phyloP scores from a whole-genome alignment of 805 yeast species.

The Ogataea nitratoaversa region DNA sequence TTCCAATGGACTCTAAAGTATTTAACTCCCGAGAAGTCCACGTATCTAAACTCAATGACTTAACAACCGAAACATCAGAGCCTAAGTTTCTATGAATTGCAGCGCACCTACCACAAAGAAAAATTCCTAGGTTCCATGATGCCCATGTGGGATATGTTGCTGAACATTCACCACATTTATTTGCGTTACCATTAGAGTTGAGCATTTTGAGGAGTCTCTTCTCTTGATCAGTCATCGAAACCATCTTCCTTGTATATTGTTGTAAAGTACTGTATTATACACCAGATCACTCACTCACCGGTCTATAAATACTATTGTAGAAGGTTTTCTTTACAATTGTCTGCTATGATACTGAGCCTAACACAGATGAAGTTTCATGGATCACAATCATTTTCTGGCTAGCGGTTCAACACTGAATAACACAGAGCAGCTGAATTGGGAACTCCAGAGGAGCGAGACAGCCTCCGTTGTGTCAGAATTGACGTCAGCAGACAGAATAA shows the following conservation, averaged over 20 bases:
- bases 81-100: constrained; percentile 69
- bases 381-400: too few species aligned
- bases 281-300: too few species aligned
- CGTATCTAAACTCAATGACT: constrained; percentile 66
- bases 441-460: too few species aligned
- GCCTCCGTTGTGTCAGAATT: too few species aligned
- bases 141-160: constrained; percentile 60
- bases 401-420: too few species aligned
- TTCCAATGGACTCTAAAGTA: constrained; percentile 45
- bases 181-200: constrained; percentile 54
- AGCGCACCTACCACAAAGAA: constrained; percentile 83
- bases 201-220: constrained; percentile 49
- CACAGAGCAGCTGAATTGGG: too few species aligned
- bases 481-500: too few species aligned
- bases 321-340: too few species aligned
- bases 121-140: constrained; percentile 52
- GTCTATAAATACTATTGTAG: too few species aligned
- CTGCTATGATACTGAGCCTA: too few species aligned
- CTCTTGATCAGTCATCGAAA: constrained; percentile 22
- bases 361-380: too few species aligned
- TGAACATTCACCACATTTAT: constrained; percentile 79
- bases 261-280: too few species aligned
- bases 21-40: constrained; percentile 62
- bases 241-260: background rate
- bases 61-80: constrained; percentile 56